Evolutionary conservation across 169 alveolate species (phyloP).

Genomic region (Plasmodium ovale): DNA sequence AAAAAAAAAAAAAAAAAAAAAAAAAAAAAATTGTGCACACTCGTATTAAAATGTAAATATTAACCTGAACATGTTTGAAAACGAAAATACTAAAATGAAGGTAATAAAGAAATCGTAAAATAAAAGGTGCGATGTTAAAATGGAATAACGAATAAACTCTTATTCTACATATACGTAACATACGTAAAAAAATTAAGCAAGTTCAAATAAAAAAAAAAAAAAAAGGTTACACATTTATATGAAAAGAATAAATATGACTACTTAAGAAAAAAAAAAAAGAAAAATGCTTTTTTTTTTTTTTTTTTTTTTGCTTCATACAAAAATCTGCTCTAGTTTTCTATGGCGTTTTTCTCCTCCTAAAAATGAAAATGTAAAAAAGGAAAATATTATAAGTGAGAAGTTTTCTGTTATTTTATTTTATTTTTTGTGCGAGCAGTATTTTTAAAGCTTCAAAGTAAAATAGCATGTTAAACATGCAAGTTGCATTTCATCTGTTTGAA

Average conservation of each 20-base stretch:
- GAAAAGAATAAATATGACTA: neutral
- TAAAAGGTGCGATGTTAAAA: neutral
- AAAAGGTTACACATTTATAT: neutral
- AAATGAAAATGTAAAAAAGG: neutral
- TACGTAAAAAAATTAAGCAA: neutral
- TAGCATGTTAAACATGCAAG: neutral
- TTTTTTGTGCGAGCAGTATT: neutral
- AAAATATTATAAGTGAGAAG: neutral
- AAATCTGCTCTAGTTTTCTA: conserved; percentile 48
- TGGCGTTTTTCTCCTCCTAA: conserved; percentile 67
- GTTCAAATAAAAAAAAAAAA: too few relatives aligned
- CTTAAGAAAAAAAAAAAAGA: conserved; percentile 10
- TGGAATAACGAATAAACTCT: neutral
- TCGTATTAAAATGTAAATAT: neutral
- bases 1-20: too few relatives aligned
- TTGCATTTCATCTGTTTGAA: neutral
- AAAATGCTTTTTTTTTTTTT: too few relatives aligned
- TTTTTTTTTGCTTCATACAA: neutral
- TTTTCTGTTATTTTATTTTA: neutral
- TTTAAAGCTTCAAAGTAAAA: neutral
- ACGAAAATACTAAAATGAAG: neutral
- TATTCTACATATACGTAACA: neutral
- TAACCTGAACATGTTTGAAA: neutral
- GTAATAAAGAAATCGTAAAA: too few relatives aligned
- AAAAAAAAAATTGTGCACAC: neutral